Base-by-base conservation (phyloP, 2,329 filamentous ascomycete species). In the Rutstroemia sp. region DNA sequence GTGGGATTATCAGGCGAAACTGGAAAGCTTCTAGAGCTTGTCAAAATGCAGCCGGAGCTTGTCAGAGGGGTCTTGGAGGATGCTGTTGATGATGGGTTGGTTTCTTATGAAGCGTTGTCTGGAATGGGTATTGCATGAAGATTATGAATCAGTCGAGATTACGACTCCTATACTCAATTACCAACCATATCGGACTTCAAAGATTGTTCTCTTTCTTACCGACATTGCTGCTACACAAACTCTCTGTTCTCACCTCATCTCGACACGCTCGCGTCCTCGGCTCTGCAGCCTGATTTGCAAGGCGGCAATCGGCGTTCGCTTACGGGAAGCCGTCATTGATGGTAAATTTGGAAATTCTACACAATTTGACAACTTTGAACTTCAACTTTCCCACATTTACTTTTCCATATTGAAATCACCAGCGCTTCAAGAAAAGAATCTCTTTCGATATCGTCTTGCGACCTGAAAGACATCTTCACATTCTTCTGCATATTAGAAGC, bases 1-100 rank as follows among this genome's bases (percentile, higher is more conserved):
- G 73, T 74, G 58, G 74, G 76, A 17, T 57, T 81, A 8, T 69
- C 64, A 34, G 73, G 69, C 4, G 70, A 73, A 46, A 72, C 69
- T 39, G 67, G 65, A 62, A 72, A 44, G 8, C 23, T 60, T n/a
- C 9, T 38, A 10, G 57, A 58, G 42, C 17, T 42, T 25, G 12
- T 57, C 6, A 58, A 58, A 30, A 16, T 51, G 19, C 38, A 54
- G 17, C 30, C 40, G 7, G 54, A 21, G 34, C 27, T 25, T 21
- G 51, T 50, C 17, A 53, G 50, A 19, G 38, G n/a, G 16, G 19
- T 60, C 4, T 30, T 63, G 27, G 56, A 60, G 38, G 61, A 63
- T 44, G 58, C 61, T 47, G 39, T 62, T 49, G 61, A 62, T 48
- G 61, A 63, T 47, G 61, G 61, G 2, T 50, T 63, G 40, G n/a